Conservation (phyloP, 192 early-diverging fungal species). For the Lunasporangiospora selenospora region DNA sequence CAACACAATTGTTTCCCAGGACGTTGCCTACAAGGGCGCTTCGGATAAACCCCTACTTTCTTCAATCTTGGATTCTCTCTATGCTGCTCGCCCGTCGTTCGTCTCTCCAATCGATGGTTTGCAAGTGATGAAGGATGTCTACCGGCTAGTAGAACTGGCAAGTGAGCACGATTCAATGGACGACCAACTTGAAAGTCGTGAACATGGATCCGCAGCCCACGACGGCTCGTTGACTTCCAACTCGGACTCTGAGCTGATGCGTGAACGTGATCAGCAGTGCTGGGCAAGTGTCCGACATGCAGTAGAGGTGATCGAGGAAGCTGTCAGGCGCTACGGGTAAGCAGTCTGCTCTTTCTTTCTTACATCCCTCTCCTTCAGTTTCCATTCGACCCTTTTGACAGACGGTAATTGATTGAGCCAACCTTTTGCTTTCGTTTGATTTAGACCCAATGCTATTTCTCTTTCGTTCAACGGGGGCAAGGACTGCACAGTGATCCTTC, state of each 20-base stretch:
- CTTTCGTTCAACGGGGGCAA: slow-evolving; percentile 97
- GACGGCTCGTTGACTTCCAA: not conserved
- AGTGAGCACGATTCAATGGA: slow-evolving; percentile 7
- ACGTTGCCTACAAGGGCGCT: not conserved
- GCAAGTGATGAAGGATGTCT: slow-evolving; percentile 46
- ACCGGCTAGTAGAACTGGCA: slow-evolving; percentile 30
- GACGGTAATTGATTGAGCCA: not conserved
- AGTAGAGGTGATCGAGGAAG: slow-evolving; percentile 61
- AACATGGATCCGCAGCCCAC: not conserved
- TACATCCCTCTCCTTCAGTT: not conserved
- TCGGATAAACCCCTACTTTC: not conserved
- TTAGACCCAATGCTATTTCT: slow-evolving; percentile 68
- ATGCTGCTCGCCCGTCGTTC: slow-evolving; percentile 29
- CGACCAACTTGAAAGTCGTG: not conserved
- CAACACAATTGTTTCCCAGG: not conserved
- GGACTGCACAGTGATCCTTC: slow-evolving; percentile 93
- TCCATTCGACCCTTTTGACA: not conserved
- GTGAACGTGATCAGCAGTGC: slow-evolving; percentile 35
- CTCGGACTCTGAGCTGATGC: slow-evolving; percentile 12
- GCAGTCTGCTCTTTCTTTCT: not conserved
- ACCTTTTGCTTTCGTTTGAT: slow-evolving; percentile 13
- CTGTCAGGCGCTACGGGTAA: slow-evolving; percentile 63
- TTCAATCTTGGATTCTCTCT: slow-evolving; percentile 20
- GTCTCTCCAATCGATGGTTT: slow-evolving; percentile 36
- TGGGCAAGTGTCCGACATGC: slow-evolving; percentile 50